Conservation (phyloP, 345 rosid species). For the Salix suchowensis region DNA sequence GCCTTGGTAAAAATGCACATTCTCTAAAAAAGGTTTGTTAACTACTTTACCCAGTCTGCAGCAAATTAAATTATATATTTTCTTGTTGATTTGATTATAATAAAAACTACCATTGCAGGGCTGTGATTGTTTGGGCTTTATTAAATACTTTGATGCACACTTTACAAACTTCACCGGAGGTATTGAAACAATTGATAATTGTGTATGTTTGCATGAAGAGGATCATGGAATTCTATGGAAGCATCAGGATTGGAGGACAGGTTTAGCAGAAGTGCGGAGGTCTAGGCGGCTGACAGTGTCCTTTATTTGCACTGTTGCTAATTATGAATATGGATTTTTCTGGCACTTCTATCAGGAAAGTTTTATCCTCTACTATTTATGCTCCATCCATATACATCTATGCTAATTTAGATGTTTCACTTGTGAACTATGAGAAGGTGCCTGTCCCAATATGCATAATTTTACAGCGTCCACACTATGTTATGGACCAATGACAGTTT, state of each 20-base stretch:
- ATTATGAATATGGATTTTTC: slow-evolving; percentile 86
- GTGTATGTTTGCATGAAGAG: slow-evolving; percentile 91
- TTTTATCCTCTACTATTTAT: background rate
- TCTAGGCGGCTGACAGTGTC: slow-evolving; percentile 82
- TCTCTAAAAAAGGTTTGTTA: slow-evolving; percentile 76
- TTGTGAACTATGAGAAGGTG: background rate
- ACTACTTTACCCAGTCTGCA: background rate
- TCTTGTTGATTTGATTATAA: background rate
- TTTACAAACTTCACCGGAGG: slow-evolving; percentile 87
- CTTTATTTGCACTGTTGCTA: slow-evolving; percentile 79
- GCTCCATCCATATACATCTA: background rate
- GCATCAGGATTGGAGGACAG: slow-evolving; percentile 98
- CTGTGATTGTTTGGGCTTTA: slow-evolving; percentile 82
- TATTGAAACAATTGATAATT: slow-evolving; percentile 83
- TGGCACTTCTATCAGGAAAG: slow-evolving; percentile 95
- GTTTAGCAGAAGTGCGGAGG: slow-evolving; percentile 88
- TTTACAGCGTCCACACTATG: background rate
- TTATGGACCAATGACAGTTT: background rate
- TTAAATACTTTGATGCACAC: slow-evolving; percentile 90
- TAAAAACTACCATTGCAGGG: slow-evolving; percentile 40
- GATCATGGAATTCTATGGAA: slow-evolving; percentile 92
- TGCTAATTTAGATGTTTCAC: background rate
- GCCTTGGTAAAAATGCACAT: slow-evolving; percentile 91
- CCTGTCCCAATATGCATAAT: background rate
- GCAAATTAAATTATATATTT: background rate